These are phyloP conservation scores for Scutellaria baicalensis DNA, from an alignment of 257 asterid genomes.

Conservation along the genomic window DNA sequence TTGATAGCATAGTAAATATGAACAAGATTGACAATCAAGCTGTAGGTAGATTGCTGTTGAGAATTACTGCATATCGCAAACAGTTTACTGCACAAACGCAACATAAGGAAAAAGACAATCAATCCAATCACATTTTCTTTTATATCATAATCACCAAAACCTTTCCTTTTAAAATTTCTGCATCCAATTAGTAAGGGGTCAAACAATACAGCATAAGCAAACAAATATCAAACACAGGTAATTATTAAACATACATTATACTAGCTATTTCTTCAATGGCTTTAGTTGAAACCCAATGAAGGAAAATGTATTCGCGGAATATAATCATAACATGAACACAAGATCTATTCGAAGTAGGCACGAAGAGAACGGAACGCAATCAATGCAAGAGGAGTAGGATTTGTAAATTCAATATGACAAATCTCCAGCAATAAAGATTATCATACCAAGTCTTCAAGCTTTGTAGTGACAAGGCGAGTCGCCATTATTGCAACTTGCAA, in stretches of 20 bases:
- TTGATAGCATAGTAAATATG: not conserved
- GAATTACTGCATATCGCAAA: not conserved
- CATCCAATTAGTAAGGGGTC: not conserved
- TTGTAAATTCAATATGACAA: not conserved
- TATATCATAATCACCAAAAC: not conserved
- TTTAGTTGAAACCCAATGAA: not conserved
- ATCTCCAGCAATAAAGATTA: not conserved
- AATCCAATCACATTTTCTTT: not conserved
- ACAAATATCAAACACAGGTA: not conserved
- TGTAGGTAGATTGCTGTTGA: not conserved
- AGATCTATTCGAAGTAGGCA: not conserved
- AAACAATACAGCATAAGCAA: not conserved
- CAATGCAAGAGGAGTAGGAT: not conserved
- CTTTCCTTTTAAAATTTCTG: not conserved
- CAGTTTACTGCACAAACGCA: not conserved
- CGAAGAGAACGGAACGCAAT: not conserved
- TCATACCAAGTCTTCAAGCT: slow-evolving; percentile 26
- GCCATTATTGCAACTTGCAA: slow-evolving; percentile 8
- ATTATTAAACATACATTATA: not conserved
- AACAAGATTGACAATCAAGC: too few relatives aligned
- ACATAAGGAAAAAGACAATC: not conserved
- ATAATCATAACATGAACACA: not conserved
- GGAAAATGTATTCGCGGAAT: not conserved
- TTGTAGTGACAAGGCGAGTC: slow-evolving; percentile 9
- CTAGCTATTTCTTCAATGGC: not conserved